Conservation (phyloP, 176 grass and related monocot species). For the Olyra latifolia region DNA sequence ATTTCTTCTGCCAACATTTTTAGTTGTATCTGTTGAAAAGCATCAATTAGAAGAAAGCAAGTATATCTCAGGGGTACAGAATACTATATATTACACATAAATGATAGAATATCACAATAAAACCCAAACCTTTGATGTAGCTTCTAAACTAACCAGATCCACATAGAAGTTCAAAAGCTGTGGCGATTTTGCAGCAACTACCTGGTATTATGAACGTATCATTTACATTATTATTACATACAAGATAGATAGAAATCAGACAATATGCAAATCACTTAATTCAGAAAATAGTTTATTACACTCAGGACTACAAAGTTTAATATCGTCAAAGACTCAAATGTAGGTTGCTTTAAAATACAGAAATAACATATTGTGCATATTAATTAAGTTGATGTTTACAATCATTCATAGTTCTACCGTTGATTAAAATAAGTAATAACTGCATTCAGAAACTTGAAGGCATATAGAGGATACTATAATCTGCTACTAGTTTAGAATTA, state of each 20-base stretch:
- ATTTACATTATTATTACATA: not conserved
- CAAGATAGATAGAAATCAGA: not conserved
- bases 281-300: conserved; percentile 17
- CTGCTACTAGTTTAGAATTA: not conserved
- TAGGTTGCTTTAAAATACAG: conserved; percentile 1
- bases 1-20: conserved; percentile 99
- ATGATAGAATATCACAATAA: conserved; percentile 15
- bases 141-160: conserved; percentile 83
- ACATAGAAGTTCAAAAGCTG: conserved; percentile 83
- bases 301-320: not conserved
- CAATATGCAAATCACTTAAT: conserved; percentile 20
- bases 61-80: conserved; percentile 16
- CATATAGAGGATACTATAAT: not conserved
- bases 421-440: not conserved
- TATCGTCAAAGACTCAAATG: not conserved
- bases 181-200: conserved; percentile 76
- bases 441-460: conserved; percentile 5
- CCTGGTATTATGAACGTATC: conserved; percentile 48
- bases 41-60: conserved; percentile 24
- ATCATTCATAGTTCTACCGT: not conserved
- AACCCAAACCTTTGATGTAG: conserved; percentile 89
- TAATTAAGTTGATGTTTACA: not conserved
- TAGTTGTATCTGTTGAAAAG: conserved; percentile 82
- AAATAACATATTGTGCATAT: not conserved
- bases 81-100: conserved; percentile 28